A percentile compares a stretch with the other conserved stretches of the same genome.
Conservation (phyloP, 2,329 filamentous ascomycete species). For the Pseudogymnoascus sp. region DNA sequence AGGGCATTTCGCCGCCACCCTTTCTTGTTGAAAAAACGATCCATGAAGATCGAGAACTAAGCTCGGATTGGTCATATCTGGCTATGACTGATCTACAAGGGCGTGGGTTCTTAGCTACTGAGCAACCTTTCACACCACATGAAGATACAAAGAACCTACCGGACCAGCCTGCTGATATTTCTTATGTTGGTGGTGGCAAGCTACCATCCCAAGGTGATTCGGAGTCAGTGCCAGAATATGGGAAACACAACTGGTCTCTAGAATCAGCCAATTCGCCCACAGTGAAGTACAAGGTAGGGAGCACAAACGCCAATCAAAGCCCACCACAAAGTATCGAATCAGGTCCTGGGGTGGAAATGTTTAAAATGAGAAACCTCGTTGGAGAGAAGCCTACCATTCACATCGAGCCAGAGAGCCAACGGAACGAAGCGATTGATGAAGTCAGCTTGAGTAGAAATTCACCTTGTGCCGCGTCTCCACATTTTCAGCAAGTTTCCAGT, state of each 20-base stretch:
- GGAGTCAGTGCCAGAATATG: not conserved
- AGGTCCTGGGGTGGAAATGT: not conserved
- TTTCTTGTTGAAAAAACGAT: constrained; percentile 26
- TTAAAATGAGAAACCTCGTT: not conserved
- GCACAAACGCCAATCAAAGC: not conserved
- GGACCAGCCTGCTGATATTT: not conserved
- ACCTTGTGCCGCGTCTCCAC: not conserved
- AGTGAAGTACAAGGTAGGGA: not conserved
- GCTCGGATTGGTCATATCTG: constrained; percentile 15
- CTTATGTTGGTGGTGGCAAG: not conserved
- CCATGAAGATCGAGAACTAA: constrained; percentile 24
- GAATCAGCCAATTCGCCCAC: not conserved
- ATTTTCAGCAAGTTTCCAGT: not conserved
- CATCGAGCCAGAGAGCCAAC: not conserved
- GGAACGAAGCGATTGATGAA: not conserved
- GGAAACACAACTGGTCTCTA: not conserved
- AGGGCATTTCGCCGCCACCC: constrained; percentile 20
- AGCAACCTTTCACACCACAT: not conserved
- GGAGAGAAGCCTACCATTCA: not conserved
- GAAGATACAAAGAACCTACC: not conserved
- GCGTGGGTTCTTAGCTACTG: constrained; percentile 5
- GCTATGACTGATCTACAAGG: constrained; percentile 1
- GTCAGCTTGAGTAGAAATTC: not conserved
- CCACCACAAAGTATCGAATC: not conserved
- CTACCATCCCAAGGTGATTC: not conserved